Percentiles rank a stretch among this genome's conserved stretches.
These are phyloP conservation scores for Plasmopara halstedii DNA, from an alignment of 352 stramenopile species.

Conservation along the genomic window DNA sequence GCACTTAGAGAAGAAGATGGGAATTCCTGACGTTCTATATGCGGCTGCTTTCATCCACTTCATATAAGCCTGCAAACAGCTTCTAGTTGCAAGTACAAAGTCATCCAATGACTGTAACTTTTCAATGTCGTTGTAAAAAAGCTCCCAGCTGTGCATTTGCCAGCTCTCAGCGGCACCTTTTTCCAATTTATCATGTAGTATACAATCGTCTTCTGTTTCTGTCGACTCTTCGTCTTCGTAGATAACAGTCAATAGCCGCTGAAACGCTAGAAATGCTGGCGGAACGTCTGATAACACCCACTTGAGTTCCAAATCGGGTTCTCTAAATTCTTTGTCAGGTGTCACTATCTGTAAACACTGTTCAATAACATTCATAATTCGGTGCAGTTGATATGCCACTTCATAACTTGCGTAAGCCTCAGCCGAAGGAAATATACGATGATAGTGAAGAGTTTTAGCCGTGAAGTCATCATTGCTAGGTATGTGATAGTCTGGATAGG, in stretches of 20 bases:
- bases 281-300: conserved; percentile 31
- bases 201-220: conserved; percentile 7
- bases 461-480: conserved; percentile 2
- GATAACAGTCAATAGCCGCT: conserved; percentile 24
- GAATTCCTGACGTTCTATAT: conserved; percentile 6
- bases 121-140: conserved; percentile 36
- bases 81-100: conserved; percentile 41
- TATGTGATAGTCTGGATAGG: conserved; percentile 43
- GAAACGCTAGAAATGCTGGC: conserved; percentile 42
- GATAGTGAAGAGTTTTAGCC: conserved; percentile 8
- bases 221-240: conserved; percentile 19
- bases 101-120: conserved; percentile 50
- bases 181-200: background rate
- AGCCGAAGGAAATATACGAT: conserved; percentile 35
- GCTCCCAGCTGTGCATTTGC: conserved; percentile 44
- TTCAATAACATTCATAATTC: conserved; percentile 39
- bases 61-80: conserved; percentile 38
- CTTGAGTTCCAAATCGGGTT: conserved; percentile 43
- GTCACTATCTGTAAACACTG: conserved; percentile 29
- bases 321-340: conserved; percentile 22
- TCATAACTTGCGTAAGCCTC: conserved; percentile 66
- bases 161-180: conserved; percentile 13
- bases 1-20: conserved; percentile 51
- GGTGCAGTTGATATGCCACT: conserved; percentile 47
- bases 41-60: conserved; percentile 31